Base-by-base conservation (phyloP, 2,329 filamentous ascomycete species). In the Dothistroma pini region DNA sequence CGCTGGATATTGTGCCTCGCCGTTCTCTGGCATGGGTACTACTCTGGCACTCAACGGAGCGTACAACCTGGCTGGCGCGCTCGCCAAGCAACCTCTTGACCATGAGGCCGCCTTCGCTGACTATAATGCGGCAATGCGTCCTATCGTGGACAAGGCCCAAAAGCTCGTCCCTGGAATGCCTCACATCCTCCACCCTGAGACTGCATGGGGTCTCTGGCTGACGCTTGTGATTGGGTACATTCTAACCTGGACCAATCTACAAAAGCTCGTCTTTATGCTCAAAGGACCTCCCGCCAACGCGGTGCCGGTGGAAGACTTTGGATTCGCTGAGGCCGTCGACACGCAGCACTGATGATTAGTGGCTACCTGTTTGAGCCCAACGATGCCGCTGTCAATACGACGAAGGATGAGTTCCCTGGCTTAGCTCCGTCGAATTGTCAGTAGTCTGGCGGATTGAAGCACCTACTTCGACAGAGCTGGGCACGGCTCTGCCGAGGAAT, bases 21-120 rank as follows among this genome's bases (percentile, higher is more conserved):
- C 73, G 2, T 65, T 75, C 52, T 69, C 67, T 3, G 74, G 73
- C 10, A 75, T 75, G 71, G 73, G 74, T 2, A 74, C 74, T 0
- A 73, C 72, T 0, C 63, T 74, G 1, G 73, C 71, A 8, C 57
- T 75, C 10, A 68, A 62, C n/a, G 74, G 73, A 25, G 73, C 72
- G 0, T 73, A 75, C 60, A 67, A 68, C 44, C 69, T 75, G 11
- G 73, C 73, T 16, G 72, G 72, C 14, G 66, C 63, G 5, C n/a
- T 75, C 0, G 14, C 47, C 0, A 59, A 60, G 9, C 55, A 70
- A 34, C 55, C 62, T 0, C 25, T 69, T n/a, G 60, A 71, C 50
- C 60, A 56, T 32, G 55, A 56, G 6, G 59, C 63, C 1, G 72
- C 67, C 2, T 68, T 73, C 10, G 56, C 50, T 7, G 60, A 55